Percentiles rank a stretch among this genome's conserved stretches.
These are phyloP conservation scores for Paraphaeosphaeria minitans DNA, from an alignment of 2,329 filamentous ascomycete species.

Conservation along the genomic window DNA sequence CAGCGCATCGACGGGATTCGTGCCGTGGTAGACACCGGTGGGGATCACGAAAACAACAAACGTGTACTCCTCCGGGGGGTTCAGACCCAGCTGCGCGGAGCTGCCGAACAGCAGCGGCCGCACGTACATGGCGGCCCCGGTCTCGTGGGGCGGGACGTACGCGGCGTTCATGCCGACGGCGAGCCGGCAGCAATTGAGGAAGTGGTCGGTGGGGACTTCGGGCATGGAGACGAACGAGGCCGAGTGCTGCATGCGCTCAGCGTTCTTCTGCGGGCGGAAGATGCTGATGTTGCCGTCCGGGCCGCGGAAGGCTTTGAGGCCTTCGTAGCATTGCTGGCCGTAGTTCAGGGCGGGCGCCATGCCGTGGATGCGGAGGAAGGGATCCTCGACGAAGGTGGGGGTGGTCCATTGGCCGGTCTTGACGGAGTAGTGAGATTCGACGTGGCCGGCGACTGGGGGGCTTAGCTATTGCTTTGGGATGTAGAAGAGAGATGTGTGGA, in stretches of 20 bases:
- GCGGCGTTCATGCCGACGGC: constrained; percentile 88
- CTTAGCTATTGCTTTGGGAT: constrained; percentile 9
- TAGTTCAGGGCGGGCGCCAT: constrained; percentile 97
- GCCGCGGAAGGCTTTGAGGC: constrained; percentile 92
- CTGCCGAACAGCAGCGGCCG: constrained; percentile 88
- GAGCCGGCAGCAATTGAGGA: constrained; percentile 75
- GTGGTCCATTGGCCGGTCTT: constrained; percentile 77
- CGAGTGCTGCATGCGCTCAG: constrained; percentile 80
- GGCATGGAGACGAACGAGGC: constrained; percentile 85
- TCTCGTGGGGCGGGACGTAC: constrained; percentile 87
- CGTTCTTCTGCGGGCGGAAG: constrained; percentile 88
- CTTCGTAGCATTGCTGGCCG: constrained; percentile 94
- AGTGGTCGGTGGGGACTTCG: constrained; percentile 74
- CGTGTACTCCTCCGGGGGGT: constrained; percentile 87
- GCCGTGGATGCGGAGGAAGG: constrained; percentile 87
- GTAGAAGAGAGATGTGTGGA: background rate
- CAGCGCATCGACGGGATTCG: constrained; percentile 82
- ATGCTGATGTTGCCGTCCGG: constrained; percentile 77
- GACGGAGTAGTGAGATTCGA: constrained; percentile 82
- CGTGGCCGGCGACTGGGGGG: constrained; percentile 81
- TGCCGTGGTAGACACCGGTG: constrained; percentile 92
- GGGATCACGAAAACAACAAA: constrained; percentile 90
- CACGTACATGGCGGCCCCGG: constrained; percentile 90
- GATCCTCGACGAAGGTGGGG: constrained; percentile 79
- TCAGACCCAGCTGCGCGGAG: constrained; percentile 83